Evolutionary conservation across 208 protist species (phyloP).

Genomic region (Crithidia brevicula): DNA sequence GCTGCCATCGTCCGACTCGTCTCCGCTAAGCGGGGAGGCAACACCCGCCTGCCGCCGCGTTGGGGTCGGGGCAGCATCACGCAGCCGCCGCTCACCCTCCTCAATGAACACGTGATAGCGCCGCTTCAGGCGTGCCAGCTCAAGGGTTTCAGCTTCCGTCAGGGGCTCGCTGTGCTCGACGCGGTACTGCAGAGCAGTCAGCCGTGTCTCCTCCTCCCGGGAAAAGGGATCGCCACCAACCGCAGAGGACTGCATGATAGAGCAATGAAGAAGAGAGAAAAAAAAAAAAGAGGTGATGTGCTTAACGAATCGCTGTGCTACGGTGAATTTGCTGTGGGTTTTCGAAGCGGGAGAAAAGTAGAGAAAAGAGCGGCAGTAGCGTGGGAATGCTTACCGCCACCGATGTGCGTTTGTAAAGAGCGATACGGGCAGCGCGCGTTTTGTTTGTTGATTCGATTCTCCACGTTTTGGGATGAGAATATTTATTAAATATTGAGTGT

Average conservation of each 20-base stretch:
- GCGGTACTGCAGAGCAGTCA: conserved; percentile 35
- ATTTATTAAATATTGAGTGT: too few relatives aligned
- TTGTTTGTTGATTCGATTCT: too few relatives aligned
- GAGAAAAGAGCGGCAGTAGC: too few relatives aligned
- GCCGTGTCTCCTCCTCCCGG: conserved; percentile 55
- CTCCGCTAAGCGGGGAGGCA: not conserved
- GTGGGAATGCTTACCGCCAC: too few relatives aligned
- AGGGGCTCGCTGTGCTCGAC: conserved; percentile 29
- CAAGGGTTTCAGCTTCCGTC: conserved; percentile 37
- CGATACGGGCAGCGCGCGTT: too few relatives aligned
- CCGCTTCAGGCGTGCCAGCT: conserved; percentile 52
- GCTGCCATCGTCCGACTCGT: not conserved
- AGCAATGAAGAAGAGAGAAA: too few relatives aligned
- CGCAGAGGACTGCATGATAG: conserved; percentile 11
- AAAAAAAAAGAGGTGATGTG: too few relatives aligned
- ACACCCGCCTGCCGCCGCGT: not conserved
- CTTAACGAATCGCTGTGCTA: too few relatives aligned
- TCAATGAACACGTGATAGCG: conserved; percentile 56
- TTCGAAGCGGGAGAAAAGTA: too few relatives aligned
- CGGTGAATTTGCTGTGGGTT: too few relatives aligned
- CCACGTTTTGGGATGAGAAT: too few relatives aligned
- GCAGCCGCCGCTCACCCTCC: conserved; percentile 56
- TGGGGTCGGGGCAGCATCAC: conserved; percentile 15
- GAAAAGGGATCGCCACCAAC: conserved; percentile 34
- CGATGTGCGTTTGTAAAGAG: too few relatives aligned